A percentile compares a stretch with the other conserved stretches of the same genome.
Conservation (phyloP, 192 early-diverging fungal species). For the Umbelopsis vinacea region DNA sequence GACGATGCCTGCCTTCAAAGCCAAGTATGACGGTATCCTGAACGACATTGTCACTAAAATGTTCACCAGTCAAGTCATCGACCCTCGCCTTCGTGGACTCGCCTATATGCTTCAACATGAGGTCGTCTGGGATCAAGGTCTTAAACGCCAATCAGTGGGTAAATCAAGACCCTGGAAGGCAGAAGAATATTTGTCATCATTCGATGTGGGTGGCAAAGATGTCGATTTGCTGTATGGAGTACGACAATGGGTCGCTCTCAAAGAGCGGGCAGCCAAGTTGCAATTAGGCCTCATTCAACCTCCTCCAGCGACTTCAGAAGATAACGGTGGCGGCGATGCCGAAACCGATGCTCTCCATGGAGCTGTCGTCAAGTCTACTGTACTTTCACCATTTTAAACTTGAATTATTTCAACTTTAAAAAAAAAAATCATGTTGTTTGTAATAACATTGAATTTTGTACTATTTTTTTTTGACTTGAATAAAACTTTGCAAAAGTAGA, state of each 20-base stretch:
- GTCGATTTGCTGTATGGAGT: constrained; percentile 13
- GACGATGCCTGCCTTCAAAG: constrained; percentile 28
- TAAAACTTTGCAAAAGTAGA: too few relatives aligned
- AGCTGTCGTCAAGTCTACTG: not conserved
- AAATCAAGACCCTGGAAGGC: not conserved
- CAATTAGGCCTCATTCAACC: not conserved
- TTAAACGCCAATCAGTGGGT: constrained; percentile 27
- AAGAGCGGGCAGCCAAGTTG: not conserved
- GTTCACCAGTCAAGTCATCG: constrained; percentile 42
- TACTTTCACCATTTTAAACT: not conserved
- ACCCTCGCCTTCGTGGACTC: constrained; percentile 38
- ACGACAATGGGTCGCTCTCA: constrained; percentile 22
- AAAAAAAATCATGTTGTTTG: too few relatives aligned
- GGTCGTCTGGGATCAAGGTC: constrained; percentile 41
- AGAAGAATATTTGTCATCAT: not conserved
- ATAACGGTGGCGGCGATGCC: not conserved
- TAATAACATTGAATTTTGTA: too few relatives aligned
- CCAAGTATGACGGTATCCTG: constrained; percentile 34
- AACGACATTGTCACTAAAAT: constrained; percentile 40
- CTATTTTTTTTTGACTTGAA: too few relatives aligned
- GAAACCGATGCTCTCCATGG: not conserved
- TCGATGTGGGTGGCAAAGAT: constrained; percentile 6
- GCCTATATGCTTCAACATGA: constrained; percentile 45
- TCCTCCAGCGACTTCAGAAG: not conserved
- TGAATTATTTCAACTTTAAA: not conserved